These are phyloP conservation scores for Stemphylium vesicarium DNA, from an alignment of 2,329 filamentous ascomycete species.

Conservation along the genomic window DNA sequence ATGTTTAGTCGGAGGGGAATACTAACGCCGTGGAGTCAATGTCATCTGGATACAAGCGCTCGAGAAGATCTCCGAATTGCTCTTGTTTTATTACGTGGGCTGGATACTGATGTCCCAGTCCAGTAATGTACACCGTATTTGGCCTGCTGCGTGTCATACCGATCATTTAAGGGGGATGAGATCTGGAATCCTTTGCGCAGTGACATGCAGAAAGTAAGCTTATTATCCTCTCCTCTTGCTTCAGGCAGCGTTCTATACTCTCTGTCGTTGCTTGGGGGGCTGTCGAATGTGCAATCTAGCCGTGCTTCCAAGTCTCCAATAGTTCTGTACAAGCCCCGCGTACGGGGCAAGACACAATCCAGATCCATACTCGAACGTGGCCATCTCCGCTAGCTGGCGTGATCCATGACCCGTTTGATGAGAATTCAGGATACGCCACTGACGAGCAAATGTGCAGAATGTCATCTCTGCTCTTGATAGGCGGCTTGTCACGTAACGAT, in stretches of 20 bases:
- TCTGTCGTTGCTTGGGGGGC: background rate
- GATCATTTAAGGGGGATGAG: background rate
- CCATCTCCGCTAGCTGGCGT: background rate
- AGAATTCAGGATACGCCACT: background rate
- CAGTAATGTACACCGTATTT: slow-evolving; percentile 21
- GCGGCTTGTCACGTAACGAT: background rate
- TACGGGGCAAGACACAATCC: background rate
- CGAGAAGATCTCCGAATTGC: slow-evolving; percentile 16
- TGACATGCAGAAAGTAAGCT: background rate
- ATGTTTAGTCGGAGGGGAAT: background rate
- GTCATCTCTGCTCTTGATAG: background rate
- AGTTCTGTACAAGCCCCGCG: background rate
- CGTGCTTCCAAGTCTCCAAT: background rate
- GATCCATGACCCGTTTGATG: background rate
- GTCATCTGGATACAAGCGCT: slow-evolving; percentile 18
- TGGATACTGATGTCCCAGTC: slow-evolving; percentile 29
- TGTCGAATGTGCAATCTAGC: background rate
- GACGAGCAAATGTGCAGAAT: background rate
- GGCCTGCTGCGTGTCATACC: background rate
- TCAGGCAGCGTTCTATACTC: background rate
- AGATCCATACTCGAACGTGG: background rate
- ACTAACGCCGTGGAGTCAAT: slow-evolving; percentile 16
- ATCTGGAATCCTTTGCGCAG: too few species aligned
- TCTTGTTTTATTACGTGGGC: slow-evolving; percentile 17
- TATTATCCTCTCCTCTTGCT: background rate